Base-by-base conservation (phyloP, 257 asterid genomes). In the Eustoma russellianum region DNA sequence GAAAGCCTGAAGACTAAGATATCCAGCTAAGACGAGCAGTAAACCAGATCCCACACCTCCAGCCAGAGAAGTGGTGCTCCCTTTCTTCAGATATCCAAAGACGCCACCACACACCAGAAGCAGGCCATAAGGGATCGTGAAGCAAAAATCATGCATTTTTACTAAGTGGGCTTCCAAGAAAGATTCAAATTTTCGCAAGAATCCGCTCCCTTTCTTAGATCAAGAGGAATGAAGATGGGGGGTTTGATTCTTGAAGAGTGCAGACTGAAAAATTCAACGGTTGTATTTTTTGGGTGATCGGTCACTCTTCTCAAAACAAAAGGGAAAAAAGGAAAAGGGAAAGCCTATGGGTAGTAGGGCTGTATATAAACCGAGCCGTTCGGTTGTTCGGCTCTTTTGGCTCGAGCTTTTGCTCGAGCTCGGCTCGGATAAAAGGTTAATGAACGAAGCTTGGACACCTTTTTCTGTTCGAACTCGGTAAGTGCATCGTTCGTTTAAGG, bases 141-240 rank as follows among this genome's bases (percentile, higher is more conserved):
- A 83, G 85, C 99, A 88, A 58, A 92, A 92, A 77, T 92, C 99
- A 59, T 88, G 99, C 99, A 92, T 91, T 77, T 73, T 69, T 49
- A 33, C 46, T 19, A 65, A 28, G 57, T 56, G 70, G 61, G 55
- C 57, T 61, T 55, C 55, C 6, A 6, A 11, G 2, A 43, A 48
- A 56, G 53, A 50, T 65, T 15, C 50, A 53, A 47, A 51, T 24
- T 34, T 54, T 64, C 46, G 18, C 24, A 24, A 52, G 24, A 52
- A 52, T 43, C 10, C 17, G 43, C 17, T 11, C 17, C 38, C 6
- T 34, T 46, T 56, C 43, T 52, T 58, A 47, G 61, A 73, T 68
- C 69, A 59, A 64, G 74, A 46, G 16, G 34, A 40, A 38, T 11
- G 6, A 50, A 13, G 57, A n/a, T 34, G 1, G 14, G 14, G 49